phyloP scores from a whole-genome alignment of 164 flowering plant species.

The Liriodendron chinense region DNA sequence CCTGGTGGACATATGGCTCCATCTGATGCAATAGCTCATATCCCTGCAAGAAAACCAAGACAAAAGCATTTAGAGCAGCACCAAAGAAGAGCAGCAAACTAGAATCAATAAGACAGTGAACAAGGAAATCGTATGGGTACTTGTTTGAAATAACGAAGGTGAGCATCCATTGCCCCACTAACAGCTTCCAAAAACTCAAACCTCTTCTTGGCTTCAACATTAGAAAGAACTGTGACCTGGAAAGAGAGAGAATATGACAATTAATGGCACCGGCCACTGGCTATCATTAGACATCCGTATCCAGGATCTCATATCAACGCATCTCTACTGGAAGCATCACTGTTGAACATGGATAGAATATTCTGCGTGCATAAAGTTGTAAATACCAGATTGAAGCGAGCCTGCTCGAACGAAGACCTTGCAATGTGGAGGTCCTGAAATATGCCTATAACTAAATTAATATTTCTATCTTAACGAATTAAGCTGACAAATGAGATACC shows the following conservation, averaged over 20 bases:
- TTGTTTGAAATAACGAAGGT: slow-evolving; percentile 96
- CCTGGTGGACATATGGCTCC: slow-evolving; percentile 99
- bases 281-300: background rate
- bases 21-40: slow-evolving; percentile 96
- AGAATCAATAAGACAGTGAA: background rate
- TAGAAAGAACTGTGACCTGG: slow-evolving; percentile 85
- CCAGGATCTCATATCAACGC: background rate
- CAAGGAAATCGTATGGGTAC: slow-evolving; percentile 24
- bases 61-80: slow-evolving; percentile 10
- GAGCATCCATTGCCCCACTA: slow-evolving; percentile 96
- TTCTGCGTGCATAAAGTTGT: background rate
- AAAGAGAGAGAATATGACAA: slow-evolving; percentile 1
- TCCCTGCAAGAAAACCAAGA: slow-evolving; percentile 49
- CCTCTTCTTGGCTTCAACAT: slow-evolving; percentile 90
- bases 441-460: slow-evolving; percentile 42
- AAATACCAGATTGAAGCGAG: slow-evolving; percentile 89
- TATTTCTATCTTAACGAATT: slow-evolving; percentile 13
- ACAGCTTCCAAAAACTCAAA: slow-evolving; percentile 97
- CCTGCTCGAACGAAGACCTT: slow-evolving; percentile 88
- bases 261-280: background rate
- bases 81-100: background rate
- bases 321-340: slow-evolving; percentile 2
- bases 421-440: slow-evolving; percentile 93
- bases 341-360: background rate
- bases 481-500: background rate